These are phyloP conservation scores for Lasiosphaeria hispida DNA, from an alignment of 495 filamentous ascomycete species.

Conservation along the genomic window DNA sequence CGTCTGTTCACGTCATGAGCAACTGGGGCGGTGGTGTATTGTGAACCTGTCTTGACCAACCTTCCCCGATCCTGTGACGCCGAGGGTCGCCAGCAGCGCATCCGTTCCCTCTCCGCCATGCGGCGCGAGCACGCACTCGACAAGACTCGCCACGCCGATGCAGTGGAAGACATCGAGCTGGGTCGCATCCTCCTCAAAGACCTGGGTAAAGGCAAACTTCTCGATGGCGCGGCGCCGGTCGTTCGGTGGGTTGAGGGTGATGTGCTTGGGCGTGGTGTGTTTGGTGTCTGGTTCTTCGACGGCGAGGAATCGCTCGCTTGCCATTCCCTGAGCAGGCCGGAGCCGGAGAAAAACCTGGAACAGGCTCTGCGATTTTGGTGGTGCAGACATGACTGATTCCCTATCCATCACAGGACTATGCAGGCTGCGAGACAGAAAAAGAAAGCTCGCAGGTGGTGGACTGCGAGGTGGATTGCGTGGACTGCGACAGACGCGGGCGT, in stretches of 20 bases:
- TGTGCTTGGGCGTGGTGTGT: slow-evolving; percentile 63
- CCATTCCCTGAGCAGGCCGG: slow-evolving; percentile 61
- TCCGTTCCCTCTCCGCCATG: slow-evolving; percentile 75
- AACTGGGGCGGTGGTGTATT: slow-evolving; percentile 24
- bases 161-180: slow-evolving; percentile 88
- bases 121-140: slow-evolving; percentile 72
- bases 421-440: background rate
- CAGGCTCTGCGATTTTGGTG: slow-evolving; percentile 48
- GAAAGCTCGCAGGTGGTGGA: background rate
- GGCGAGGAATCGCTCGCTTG: slow-evolving; percentile 68
- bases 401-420: slow-evolving; percentile 19
- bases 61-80: slow-evolving; percentile 95
- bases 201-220: slow-evolving; percentile 88
- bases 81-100: slow-evolving; percentile 86
- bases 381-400: slow-evolving; percentile 19
- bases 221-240: slow-evolving; percentile 85
- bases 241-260: slow-evolving; percentile 81
- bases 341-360: slow-evolving; percentile 94
- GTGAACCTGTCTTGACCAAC: slow-evolving; percentile 44
- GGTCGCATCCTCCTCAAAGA: slow-evolving; percentile 81
- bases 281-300: slow-evolving; percentile 62
- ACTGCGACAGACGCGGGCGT: background rate
- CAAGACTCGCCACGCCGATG: slow-evolving; percentile 68
- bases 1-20: slow-evolving; percentile 54
- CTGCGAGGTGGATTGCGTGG: background rate